These are phyloP conservation scores for Scedosporium apiospermum DNA, from an alignment of 2,329 filamentous ascomycete genomes.

Conservation along the genomic window DNA sequence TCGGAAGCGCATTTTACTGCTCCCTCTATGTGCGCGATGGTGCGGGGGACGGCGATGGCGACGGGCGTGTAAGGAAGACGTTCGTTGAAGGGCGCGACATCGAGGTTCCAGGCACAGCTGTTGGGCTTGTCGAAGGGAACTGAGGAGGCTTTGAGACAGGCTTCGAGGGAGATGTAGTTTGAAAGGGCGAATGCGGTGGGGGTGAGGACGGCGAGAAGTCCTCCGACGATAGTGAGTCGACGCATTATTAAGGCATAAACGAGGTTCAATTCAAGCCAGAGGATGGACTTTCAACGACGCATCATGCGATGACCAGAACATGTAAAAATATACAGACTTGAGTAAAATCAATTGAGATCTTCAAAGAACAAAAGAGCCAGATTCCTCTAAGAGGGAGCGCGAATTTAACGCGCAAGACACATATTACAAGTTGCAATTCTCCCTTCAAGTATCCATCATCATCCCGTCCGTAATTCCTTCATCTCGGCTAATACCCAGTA, in stretches of 20 bases:
- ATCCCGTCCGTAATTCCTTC: neutral
- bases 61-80: conserved; percentile 20
- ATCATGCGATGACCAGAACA: neutral
- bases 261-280: neutral
- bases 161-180: neutral
- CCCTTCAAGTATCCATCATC: neutral
- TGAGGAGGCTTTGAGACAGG: conserved; percentile 1
- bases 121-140: neutral
- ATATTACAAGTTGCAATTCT: neutral
- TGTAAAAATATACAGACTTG: neutral
- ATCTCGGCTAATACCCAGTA: neutral
- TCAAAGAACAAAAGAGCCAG: neutral
- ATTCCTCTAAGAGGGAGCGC: neutral
- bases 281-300: neutral
- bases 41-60: conserved; percentile 21
- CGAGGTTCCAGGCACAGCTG: conserved; percentile 19
- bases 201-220: neutral
- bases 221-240: neutral
- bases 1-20: conserved; percentile 35
- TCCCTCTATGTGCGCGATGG: conserved; percentile 28
- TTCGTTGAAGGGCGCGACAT: conserved; percentile 23
- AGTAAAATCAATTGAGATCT: neutral
- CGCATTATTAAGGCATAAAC: neutral
- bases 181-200: neutral
- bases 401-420: neutral